Conservation (phyloP, 1,284 basidiomycete species). For the Ustilago bromivora region DNA sequence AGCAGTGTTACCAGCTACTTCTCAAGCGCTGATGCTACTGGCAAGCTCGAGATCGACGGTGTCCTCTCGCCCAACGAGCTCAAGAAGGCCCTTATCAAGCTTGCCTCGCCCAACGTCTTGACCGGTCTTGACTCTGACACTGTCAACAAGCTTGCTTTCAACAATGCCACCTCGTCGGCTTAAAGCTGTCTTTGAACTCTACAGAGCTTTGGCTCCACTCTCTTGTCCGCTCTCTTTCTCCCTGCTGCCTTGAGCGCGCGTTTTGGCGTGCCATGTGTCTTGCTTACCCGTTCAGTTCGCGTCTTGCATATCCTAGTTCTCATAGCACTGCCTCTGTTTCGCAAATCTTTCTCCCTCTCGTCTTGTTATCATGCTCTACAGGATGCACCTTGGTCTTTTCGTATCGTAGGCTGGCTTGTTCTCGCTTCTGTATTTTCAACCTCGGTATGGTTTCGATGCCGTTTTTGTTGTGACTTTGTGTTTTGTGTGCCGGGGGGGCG, state of each 20-base stretch:
- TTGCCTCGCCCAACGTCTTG: constrained; percentile 76
- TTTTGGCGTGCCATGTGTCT: constrained; percentile 43
- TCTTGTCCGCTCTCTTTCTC: constrained; percentile 12
- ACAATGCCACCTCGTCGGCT: constrained; percentile 65
- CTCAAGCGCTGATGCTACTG: constrained; percentile 52
- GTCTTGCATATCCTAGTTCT: constrained; percentile 1
- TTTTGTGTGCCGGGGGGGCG: neutral
- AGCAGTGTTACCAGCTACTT: constrained; percentile 58
- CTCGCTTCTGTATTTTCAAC: constrained; percentile 10
- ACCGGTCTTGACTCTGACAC: constrained; percentile 64
- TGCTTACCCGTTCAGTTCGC: constrained; percentile 3
- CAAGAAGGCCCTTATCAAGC: constrained; percentile 79
- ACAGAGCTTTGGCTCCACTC: constrained; percentile 35
- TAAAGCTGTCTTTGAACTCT: neutral
- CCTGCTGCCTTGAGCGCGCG: constrained; percentile 14
- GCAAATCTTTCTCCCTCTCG: constrained; percentile 3
- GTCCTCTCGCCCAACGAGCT: constrained; percentile 74
- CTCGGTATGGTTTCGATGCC: neutral
- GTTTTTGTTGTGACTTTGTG: constrained; percentile 1
- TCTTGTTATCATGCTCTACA: neutral
- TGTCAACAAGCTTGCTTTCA: constrained; percentile 66
- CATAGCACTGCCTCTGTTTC: constrained; percentile 2
- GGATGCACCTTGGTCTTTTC: neutral
- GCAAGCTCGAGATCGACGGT: constrained; percentile 71
- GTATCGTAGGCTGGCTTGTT: neutral